These are phyloP conservation scores for Eutypa lata DNA, from an alignment of 2,329 filamentous ascomycete species.

Conservation along the genomic window DNA sequence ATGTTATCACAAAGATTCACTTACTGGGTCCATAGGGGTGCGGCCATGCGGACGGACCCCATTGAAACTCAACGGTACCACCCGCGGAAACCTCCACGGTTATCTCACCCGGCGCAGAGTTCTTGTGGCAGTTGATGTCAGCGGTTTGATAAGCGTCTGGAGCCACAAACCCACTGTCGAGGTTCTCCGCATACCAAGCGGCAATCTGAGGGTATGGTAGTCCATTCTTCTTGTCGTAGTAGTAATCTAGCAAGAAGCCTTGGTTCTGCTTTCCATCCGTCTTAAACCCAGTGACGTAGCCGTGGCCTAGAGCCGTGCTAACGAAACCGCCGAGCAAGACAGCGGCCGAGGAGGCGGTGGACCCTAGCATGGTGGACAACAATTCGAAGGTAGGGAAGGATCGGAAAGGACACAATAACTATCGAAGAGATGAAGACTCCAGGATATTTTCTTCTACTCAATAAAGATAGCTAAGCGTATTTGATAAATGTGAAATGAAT, in stretches of 20 bases:
- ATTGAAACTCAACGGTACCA: slow-evolving; percentile 26
- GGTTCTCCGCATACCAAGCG: slow-evolving; percentile 30
- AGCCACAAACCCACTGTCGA: slow-evolving; percentile 38
- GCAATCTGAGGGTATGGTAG: slow-evolving; percentile 19
- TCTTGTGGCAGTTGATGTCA: slow-evolving; percentile 36
- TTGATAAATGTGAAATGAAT: background rate
- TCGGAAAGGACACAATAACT: too few species aligned
- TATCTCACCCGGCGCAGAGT: slow-evolving; percentile 25
- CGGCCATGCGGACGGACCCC: slow-evolving; percentile 26
- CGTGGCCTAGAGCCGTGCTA: slow-evolving; percentile 33
- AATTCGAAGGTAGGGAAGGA: background rate
- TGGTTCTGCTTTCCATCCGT: slow-evolving; percentile 37
- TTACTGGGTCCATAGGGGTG: slow-evolving; percentile 26
- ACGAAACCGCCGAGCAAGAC: slow-evolving; percentile 23
- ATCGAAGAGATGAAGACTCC: background rate
- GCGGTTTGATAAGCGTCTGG: slow-evolving; percentile 25
- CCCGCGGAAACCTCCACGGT: slow-evolving; percentile 28
- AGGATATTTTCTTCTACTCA: background rate
- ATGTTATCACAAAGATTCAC: too few species aligned
- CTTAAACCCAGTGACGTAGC: slow-evolving; percentile 46
- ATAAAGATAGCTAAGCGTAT: slow-evolving; percentile 11
- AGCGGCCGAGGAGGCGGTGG: slow-evolving; percentile 17
- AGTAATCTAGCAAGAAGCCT: slow-evolving; percentile 29
- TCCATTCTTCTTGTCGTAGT: slow-evolving; percentile 29
- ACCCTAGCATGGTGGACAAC: slow-evolving; percentile 8